Base-by-base conservation (phyloP, 352 stramenopile genomes). In the Phytophthora pini region DNA sequence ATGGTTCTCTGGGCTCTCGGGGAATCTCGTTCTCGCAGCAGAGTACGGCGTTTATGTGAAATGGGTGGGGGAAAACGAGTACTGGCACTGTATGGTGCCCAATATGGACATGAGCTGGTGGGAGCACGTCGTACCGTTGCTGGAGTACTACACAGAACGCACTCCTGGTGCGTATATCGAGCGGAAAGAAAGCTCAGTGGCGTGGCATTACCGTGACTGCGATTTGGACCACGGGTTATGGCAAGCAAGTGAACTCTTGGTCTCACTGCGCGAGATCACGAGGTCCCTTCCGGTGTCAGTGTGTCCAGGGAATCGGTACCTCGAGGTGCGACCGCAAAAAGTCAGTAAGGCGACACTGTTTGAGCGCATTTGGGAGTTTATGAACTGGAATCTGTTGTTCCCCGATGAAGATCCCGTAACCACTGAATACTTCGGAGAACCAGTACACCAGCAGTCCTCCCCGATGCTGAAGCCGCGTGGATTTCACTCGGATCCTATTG, bases 131-230 rank as follows among this genome's bases (percentile, higher is more conserved):
- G 56, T 92, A 8, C 87, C 87, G 10, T 54, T 93, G 55, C 74
- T 95, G 12, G 83, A 93, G 34, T 93, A 93, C 57, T 95, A 93
- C 65, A 93, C 87, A 1, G 88, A 94, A 58, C 84, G 86, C 7
- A 96, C 88, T 6, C 88, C 88, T 36, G 88, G 88, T 12, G 80
- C 82, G 7, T 94, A 91, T 50, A 94, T 96, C 24, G 88, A 96
- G 61, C 76, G 77, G 8, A 96, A 96, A 29, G 85, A 93, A 40
- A 92, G 82, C 56, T 96, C 88, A 7, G 74, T 97, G 17, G 86
- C 90, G 17, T 97, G 91, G 91, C 89, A 97, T 66, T 97, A 97
- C 65, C 81, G 83, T 10, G 89, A 97, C 45, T 94, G 87, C 46
- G 90, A 97, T 69, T 67, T 91, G 27, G 87, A 97, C 52, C 89